phyloP scores from a whole-genome alignment of 441 rosid genomes.

The Dalechampia spathulata region DNA sequence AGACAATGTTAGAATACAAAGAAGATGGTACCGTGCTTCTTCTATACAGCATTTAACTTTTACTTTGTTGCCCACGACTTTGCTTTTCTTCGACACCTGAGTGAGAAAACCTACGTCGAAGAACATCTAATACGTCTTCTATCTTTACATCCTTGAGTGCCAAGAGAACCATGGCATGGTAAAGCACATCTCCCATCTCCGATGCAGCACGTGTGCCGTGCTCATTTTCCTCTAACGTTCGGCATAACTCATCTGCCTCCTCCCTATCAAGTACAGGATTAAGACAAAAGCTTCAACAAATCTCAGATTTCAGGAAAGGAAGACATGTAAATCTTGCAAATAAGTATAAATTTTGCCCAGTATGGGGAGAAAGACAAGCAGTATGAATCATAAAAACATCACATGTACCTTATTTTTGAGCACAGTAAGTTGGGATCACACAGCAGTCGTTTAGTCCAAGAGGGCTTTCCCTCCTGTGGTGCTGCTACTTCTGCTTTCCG shows the following conservation, averaged over 20 bases:
- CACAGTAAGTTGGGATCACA: conserved; percentile 47
- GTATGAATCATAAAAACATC: too few species aligned
- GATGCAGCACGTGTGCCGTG: conserved; percentile 45
- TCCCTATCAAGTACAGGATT: conserved; percentile 34
- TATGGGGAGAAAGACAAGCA: too few species aligned
- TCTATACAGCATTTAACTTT: not conserved
- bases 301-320: too few species aligned
- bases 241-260: conserved; percentile 79
- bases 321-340: too few species aligned
- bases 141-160: conserved; percentile 41
- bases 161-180: conserved; percentile 69
- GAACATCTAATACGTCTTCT: conserved; percentile 58
- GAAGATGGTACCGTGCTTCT: too few species aligned
- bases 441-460: conserved; percentile 58
- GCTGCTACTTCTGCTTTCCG: conserved; percentile 51
- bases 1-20: not conserved
- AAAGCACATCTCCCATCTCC: conserved; percentile 78
- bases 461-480: conserved; percentile 55
- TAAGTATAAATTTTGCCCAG: too few species aligned
- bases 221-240: conserved; percentile 66
- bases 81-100: conserved; percentile 75
- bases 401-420: conserved; percentile 55
- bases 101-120: conserved; percentile 51
- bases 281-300: not conserved
- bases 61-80: conserved; percentile 30